Evolutionary conservation across 1,284 basidiomycete genomes (phyloP), one percentile per base, ranked within the genome.

Genomic region (Cryptococcus deneoformans): DNA sequence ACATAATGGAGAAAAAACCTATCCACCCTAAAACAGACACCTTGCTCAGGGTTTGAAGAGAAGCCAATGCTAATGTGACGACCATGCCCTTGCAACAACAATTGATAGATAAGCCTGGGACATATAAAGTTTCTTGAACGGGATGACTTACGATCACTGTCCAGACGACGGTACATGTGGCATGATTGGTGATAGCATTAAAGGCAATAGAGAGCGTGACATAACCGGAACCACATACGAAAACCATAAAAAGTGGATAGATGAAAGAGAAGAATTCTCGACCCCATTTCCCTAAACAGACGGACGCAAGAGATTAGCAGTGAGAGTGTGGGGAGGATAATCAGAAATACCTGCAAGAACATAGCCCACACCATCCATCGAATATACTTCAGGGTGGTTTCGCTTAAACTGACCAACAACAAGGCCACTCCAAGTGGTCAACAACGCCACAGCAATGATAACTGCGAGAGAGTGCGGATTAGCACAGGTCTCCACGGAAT

Each of bases 11-110:
- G 36, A 67, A 45, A 67, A 45, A 56, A 52, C 63, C 67, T 47
- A 70, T 53, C 77, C 77, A 78, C 0, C 72, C 73, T 47, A 79
- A 53, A 64, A 70, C 76, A 6, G 72, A 65, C 44, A 80, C 70
- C 46, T 68, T 66, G 50, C 71, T 70, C 40, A 78, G 69, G 0
- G 72, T 77, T 24, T 67, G 72, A 34, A 76, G 65, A 5, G 61
- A 65, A 2, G 71, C 69, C 14, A 70, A 53, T 8, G 50, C 20
- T 52, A 64, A 66, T 6, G 63, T 65, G 35, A 60, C 61, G 16
- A 65, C 57, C 37, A 67, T 61, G 3, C 66, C 64, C 60, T 62
- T 29, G 20, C 1, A 16, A 29, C 34, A 16, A 11, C 10, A 39
- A 7, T n/a, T n/a, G 40, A 10, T 42, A 42, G 10, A 42, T n/a